phyloP scores from a whole-genome alignment of 2,329 filamentous ascomycete genomes.

The Monilinia aucupariae region DNA sequence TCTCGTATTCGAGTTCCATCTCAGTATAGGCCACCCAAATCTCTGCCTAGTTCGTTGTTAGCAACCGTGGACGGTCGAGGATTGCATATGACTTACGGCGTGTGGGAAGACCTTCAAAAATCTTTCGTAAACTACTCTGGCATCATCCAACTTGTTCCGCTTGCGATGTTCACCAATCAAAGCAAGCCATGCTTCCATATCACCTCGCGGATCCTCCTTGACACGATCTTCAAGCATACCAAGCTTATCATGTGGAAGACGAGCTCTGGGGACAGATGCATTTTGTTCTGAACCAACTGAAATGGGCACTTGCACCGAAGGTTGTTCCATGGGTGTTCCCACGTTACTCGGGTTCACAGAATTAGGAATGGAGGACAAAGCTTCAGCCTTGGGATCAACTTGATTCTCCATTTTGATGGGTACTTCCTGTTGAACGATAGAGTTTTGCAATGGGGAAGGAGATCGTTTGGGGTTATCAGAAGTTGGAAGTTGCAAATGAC shows the following conservation, averaged over 20 bases:
- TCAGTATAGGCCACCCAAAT: slow-evolving; percentile 85
- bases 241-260: slow-evolving; percentile 36
- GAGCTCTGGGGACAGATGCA: slow-evolving; percentile 33
- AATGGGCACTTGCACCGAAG: slow-evolving; percentile 30
- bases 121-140: slow-evolving; percentile 73
- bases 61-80: slow-evolving; percentile 23
- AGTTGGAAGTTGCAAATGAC: slow-evolving; percentile 27
- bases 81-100: slow-evolving; percentile 60
- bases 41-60: slow-evolving; percentile 62
- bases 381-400: slow-evolving; percentile 29
- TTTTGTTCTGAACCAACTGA: slow-evolving; percentile 23
- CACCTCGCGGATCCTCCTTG: slow-evolving; percentile 85
- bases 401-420: slow-evolving; percentile 28
- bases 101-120: slow-evolving; percentile 87
- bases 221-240: slow-evolving; percentile 74
- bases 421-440: slow-evolving; percentile 30
- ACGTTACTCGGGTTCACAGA: slow-evolving; percentile 29
- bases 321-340: slow-evolving; percentile 24
- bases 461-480: slow-evolving; percentile 30
- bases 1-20: slow-evolving; percentile 83
- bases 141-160: slow-evolving; percentile 75
- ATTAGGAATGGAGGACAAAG: slow-evolving; percentile 25
- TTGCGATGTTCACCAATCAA: slow-evolving; percentile 80
- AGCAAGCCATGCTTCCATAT: slow-evolving; percentile 84
- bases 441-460: slow-evolving; percentile 33